Percentiles rank a stretch among this genome's conserved stretches.
These are phyloP conservation scores for Jasminum sambac DNA, from an alignment of 257 asterid genomes.

Conservation along the genomic window DNA sequence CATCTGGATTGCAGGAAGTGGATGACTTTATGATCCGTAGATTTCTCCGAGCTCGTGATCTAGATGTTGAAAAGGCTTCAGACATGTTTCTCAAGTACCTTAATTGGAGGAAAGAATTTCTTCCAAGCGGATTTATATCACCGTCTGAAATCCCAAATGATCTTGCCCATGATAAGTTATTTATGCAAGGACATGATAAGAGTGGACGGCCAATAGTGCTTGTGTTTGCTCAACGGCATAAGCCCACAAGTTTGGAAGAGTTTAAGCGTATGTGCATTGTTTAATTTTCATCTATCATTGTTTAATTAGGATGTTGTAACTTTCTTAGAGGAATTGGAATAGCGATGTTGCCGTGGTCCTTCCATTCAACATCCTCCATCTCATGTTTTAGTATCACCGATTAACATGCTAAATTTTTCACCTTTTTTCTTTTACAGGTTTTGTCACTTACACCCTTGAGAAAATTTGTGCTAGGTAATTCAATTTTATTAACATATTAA, in stretches of 20 bases:
- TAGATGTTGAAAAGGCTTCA: slow-evolving; percentile 81
- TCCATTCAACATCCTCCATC: background rate
- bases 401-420: slow-evolving; percentile 10
- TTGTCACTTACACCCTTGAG: slow-evolving; percentile 69
- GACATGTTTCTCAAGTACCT: slow-evolving; percentile 65
- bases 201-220: slow-evolving; percentile 69
- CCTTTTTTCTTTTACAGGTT: slow-evolving; percentile 50
- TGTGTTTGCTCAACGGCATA: slow-evolving; percentile 67
- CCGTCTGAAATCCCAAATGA: slow-evolving; percentile 57
- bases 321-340: background rate
- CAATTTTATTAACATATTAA: background rate
- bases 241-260: slow-evolving; percentile 61
- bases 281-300: background rate
- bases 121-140: slow-evolving; percentile 54
- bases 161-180: slow-evolving; percentile 65
- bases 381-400: background rate
- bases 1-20: slow-evolving; percentile 47
- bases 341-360: background rate
- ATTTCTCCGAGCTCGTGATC: slow-evolving; percentile 90
- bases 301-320: background rate
- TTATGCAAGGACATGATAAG: slow-evolving; percentile 85
- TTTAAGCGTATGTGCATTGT: slow-evolving; percentile 64
- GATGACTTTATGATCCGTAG: slow-evolving; percentile 81
- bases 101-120: slow-evolving; percentile 78
- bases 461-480: slow-evolving; percentile 77